Evolutionary conservation across 768 basidiomycete species (phyloP), one percentile per base, ranked within the genome.

Genomic region (Xerocomus brunneocitrinus): DNA sequence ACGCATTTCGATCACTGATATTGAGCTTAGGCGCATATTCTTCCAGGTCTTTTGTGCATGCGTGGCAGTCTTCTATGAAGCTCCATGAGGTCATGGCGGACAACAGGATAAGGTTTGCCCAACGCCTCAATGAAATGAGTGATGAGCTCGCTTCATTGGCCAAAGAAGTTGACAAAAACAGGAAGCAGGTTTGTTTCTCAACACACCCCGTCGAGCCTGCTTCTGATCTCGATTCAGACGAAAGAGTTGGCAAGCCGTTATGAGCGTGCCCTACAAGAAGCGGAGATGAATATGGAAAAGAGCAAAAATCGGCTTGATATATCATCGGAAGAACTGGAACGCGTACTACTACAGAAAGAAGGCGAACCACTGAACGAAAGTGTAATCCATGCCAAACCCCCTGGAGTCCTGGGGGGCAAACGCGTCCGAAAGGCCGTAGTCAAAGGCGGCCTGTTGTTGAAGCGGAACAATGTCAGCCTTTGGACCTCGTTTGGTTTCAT

Each of bases 101-200:
- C 61, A 94, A 94, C 68, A 81, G 93, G 49, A 70, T 94, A 34
- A 81, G 85, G 42, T 97, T 98, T 63, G 80, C 93, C 0, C 81
- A 87, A 54, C 83, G 92, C 40, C 75, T 99, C 40, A 89, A 87
- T 65, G 97, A 99, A 71, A 98, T 98, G 92, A 87, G 89, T 64
- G 94, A 98, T n/a, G 97, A 99, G 64, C 77, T 99, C 27, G 73
- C 80, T 16, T 86, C 79, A 9, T 74, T 98, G 5, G 82, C 84
- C 0, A 91, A 91, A 62, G 95, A 98, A 68, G 91, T 97, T 1
- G 97, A 99, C 59, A 94, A 92, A 75, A 88, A 89, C 67, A 76
- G 95, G 49, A 98, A 98, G 72, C 79, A 85, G 73, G 93, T 89
- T 54, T 49, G 77, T 62, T 41, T 19, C 22, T 25, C 47, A 5